A percentile compares a stretch with the other conserved stretches of the same genome.
phyloP scores from a whole-genome alignment of 306 rosid species.

The Canavalia gladiata region DNA sequence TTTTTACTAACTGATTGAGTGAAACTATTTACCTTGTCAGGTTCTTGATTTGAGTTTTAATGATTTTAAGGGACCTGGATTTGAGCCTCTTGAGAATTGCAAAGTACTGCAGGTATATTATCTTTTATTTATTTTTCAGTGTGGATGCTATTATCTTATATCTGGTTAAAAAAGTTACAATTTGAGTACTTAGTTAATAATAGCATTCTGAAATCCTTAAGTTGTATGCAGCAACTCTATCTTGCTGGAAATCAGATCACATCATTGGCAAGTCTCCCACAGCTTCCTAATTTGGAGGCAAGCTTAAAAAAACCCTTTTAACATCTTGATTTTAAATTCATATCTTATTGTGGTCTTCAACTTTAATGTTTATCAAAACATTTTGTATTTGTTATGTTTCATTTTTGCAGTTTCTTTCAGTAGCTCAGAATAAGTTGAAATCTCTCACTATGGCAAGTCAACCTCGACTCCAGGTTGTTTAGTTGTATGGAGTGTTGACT shows the following conservation, averaged over 20 bases:
- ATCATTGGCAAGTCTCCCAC: conserved; percentile 94
- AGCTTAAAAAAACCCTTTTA: conserved; percentile 39
- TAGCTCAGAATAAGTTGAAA: conserved; percentile 97
- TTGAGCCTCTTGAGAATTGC: conserved; percentile 97
- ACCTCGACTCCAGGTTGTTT: conserved; percentile 94
- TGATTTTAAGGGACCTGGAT: conserved; percentile 98
- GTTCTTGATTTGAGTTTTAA: conserved; percentile 99
- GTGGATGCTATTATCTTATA: conserved; percentile 31
- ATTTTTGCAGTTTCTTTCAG: conserved; percentile 86
- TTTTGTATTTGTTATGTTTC: conserved; percentile 23
- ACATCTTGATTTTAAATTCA: conserved; percentile 31
- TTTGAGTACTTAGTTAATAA: conserved; percentile 15
- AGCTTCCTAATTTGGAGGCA: conserved; percentile 98
- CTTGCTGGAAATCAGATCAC: conserved; percentile 99
- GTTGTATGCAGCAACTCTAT: conserved; percentile 82
- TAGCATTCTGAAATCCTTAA: conserved; percentile 39
- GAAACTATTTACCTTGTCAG: conserved; percentile 57
- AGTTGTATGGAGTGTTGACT: conserved; percentile 42
- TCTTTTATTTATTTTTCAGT: neutral
- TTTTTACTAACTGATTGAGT: conserved; percentile 44
- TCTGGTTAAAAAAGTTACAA: neutral
- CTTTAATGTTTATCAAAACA: conserved; percentile 33
- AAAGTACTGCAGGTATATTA: conserved; percentile 83
- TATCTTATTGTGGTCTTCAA: conserved; percentile 28
- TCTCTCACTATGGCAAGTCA: conserved; percentile 97